These are phyloP conservation scores for Casaregolazyma suthepensis DNA, from an alignment of 1,139 yeast genomes.

Conservation along the genomic window DNA sequence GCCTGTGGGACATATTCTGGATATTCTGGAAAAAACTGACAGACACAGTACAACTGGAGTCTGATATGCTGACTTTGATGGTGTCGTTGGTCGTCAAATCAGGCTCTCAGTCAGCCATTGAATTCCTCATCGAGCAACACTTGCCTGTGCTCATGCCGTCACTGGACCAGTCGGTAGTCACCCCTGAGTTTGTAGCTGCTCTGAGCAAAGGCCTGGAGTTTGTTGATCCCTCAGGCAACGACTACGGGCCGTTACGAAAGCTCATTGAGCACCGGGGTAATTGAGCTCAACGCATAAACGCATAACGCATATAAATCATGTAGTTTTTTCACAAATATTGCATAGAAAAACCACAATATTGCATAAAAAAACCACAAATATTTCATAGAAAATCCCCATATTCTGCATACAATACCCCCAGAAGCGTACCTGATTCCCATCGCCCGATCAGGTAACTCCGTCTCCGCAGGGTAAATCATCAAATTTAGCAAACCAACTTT, in stretches of 20 bases:
- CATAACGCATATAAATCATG: neutral
- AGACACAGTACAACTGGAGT: slow-evolving; percentile 17
- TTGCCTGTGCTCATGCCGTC: slow-evolving; percentile 19
- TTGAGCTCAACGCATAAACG: neutral
- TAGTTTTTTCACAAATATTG: neutral
- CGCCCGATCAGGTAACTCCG: neutral
- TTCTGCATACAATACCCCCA: too few relatives aligned
- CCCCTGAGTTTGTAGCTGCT: slow-evolving; percentile 17
- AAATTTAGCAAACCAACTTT: neutral
- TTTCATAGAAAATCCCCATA: too few relatives aligned
- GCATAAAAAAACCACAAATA: too few relatives aligned
- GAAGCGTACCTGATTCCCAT: neutral
- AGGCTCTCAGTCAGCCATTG: slow-evolving; percentile 25
- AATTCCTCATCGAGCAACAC: slow-evolving; percentile 21
- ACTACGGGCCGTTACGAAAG: slow-evolving; percentile 21
- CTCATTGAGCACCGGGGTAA: slow-evolving; percentile 8
- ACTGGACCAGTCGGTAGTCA: slow-evolving; percentile 12
- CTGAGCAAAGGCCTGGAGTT: slow-evolving; percentile 19
- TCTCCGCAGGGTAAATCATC: neutral
- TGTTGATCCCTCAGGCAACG: slow-evolving; percentile 21
- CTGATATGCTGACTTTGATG: slow-evolving; percentile 22
- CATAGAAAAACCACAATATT: neutral
- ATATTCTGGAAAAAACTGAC: slow-evolving; percentile 27
- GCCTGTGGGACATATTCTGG: slow-evolving; percentile 35
- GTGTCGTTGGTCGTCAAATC: slow-evolving; percentile 29